A percentile compares a stretch with the other conserved stretches of the same genome.
These are phyloP conservation scores for Fusarium sp. DNA, from an alignment of 2,329 filamentous ascomycete genomes.

Conservation along the genomic window DNA sequence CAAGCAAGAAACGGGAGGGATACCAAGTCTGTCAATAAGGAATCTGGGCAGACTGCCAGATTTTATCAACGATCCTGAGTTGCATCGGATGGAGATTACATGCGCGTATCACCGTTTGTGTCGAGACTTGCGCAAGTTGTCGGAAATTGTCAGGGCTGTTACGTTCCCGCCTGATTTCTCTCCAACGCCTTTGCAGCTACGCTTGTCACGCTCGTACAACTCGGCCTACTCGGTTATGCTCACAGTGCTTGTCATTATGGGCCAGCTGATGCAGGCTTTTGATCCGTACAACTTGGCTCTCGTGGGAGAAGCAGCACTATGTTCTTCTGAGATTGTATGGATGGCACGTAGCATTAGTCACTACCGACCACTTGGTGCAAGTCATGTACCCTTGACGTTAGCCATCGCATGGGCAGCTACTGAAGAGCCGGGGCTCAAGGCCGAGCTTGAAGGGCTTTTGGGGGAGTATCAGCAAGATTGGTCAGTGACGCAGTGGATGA, in stretches of 20 bases:
- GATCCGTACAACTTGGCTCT: constrained; percentile 33
- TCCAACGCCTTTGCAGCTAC: constrained; percentile 30
- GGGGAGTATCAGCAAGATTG: constrained; percentile 39
- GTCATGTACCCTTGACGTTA: constrained; percentile 31
- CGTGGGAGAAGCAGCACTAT: constrained; percentile 26
- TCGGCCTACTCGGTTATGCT: constrained; percentile 33
- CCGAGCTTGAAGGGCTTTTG: constrained; percentile 22
- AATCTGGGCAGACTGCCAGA: constrained; percentile 36
- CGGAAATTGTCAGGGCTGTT: constrained; percentile 32
- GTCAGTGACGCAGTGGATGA: constrained; percentile 31
- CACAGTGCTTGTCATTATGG: constrained; percentile 21
- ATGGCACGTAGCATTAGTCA: constrained; percentile 24
- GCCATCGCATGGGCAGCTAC: constrained; percentile 39
- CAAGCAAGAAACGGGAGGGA: constrained; percentile 10
- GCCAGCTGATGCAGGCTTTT: constrained; percentile 39
- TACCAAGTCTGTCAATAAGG: constrained; percentile 32
- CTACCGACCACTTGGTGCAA: constrained; percentile 35
- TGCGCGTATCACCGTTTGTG: constrained; percentile 34
- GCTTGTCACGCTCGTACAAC: constrained; percentile 21
- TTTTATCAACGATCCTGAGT: constrained; percentile 39
- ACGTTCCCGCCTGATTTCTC: constrained; percentile 21
- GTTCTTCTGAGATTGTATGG: constrained; percentile 28
- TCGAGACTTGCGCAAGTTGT: constrained; percentile 30
- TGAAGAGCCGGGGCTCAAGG: constrained; percentile 31
- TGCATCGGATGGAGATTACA: constrained; percentile 38